Percentiles rank a stretch among this genome's conserved stretches.
phyloP scores from a whole-genome alignment of 1,284 basidiomycete genomes.

The Tranzscheliella williamsii region DNA sequence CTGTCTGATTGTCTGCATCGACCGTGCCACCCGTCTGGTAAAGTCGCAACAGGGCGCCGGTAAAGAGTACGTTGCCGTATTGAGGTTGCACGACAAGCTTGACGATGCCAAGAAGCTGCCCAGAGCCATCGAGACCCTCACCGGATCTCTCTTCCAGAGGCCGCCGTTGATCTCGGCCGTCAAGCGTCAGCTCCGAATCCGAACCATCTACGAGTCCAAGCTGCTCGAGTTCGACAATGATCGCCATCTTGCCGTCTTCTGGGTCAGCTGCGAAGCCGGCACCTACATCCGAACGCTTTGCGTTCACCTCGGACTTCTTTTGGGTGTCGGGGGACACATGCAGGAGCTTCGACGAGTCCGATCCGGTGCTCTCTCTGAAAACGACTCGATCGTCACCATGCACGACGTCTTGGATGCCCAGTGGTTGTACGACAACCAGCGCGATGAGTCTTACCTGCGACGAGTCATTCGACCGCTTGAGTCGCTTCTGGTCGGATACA shows the following conservation, averaged over 20 bases:
- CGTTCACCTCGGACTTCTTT: constrained; percentile 89
- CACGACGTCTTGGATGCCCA: constrained; percentile 99
- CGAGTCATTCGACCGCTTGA: constrained; percentile 93
- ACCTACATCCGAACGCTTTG: constrained; percentile 98
- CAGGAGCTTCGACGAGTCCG: constrained; percentile 94
- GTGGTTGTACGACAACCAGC: constrained; percentile 98
- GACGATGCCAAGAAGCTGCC: constrained; percentile 82
- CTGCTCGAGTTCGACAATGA: constrained; percentile 97
- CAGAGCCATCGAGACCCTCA: constrained; percentile 91
- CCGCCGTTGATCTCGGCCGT: constrained; percentile 98
- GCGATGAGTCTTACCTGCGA: constrained; percentile 96
- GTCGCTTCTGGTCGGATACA: constrained; percentile 91
- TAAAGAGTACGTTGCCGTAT: constrained; percentile 97
- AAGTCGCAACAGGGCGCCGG: constrained; percentile 98
- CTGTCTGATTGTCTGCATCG: constrained; percentile 97
- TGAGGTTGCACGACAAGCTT: constrained; percentile 84
- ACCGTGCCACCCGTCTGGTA: constrained; percentile 98
- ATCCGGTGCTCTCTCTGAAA: constrained; percentile 93
- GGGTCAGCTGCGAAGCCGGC: constrained; percentile 97
- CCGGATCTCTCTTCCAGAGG: constrained; percentile 97
- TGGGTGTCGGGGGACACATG: constrained; percentile 99
- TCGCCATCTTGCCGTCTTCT: constrained; percentile 94
- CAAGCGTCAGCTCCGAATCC: constrained; percentile 95
- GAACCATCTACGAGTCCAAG: constrained; percentile 96
- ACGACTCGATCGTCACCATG: constrained; percentile 99